A percentile compares a stretch with the other conserved stretches of the same genome.
These are phyloP conservation scores for Suillus clintonianus DNA, from an alignment of 768 basidiomycete species.

Conservation along the genomic window DNA sequence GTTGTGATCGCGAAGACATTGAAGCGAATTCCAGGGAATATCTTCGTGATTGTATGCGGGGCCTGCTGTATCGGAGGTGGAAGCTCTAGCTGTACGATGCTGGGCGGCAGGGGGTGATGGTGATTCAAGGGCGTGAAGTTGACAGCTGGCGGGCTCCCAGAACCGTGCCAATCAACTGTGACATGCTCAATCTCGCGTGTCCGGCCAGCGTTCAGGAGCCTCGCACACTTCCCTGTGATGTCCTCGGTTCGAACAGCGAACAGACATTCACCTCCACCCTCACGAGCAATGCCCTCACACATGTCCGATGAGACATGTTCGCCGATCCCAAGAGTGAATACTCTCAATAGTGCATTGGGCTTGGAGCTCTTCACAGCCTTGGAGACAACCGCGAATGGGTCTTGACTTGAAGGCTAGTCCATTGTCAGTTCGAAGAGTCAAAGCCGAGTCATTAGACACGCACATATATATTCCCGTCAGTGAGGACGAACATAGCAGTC, in stretches of 20 bases:
- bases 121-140: conserved; percentile 11
- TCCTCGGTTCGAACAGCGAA: conserved; percentile 48
- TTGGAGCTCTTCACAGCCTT: conserved; percentile 35
- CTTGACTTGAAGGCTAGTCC: conserved; percentile 16
- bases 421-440: neutral
- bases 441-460: conserved; percentile 5
- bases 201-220: conserved; percentile 52
- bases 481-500: conserved; percentile 56
- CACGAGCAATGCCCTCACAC: conserved; percentile 54
- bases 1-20: conserved; percentile 35
- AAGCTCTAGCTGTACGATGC: conserved; percentile 31
- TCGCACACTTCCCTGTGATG: conserved; percentile 51
- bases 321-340: conserved; percentile 65
- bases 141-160: conserved; percentile 14
- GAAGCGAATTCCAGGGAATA: conserved; percentile 38
- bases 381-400: conserved; percentile 20
- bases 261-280: conserved; percentile 52
- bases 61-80: conserved; percentile 36
- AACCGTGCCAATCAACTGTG: conserved; percentile 47
- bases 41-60: conserved; percentile 28
- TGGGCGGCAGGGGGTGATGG: conserved; percentile 17
- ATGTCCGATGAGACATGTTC: conserved; percentile 47
- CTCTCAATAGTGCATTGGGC: conserved; percentile 38
- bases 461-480: conserved; percentile 51
- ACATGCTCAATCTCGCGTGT: conserved; percentile 47